Evolutionary conservation across 768 basidiomycete species (phyloP), one percentile per base, ranked within the genome.

Genomic region (Boletus rex-veris): DNA sequence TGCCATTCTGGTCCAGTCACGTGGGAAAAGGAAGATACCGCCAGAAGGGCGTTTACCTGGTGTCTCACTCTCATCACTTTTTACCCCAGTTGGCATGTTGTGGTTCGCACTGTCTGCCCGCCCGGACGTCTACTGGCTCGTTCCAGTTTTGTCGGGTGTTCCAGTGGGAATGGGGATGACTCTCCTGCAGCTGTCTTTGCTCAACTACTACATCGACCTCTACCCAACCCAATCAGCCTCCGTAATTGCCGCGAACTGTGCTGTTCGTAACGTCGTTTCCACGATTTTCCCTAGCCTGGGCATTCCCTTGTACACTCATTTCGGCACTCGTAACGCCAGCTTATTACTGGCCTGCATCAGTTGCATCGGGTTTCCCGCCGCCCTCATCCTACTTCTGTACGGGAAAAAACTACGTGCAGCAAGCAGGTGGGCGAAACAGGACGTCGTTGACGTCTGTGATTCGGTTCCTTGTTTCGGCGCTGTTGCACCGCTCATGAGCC

Each of bases 121-220:
- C 11, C 58, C 65, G 5, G 53, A 60, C 3, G 15, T 67, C 41
- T 65, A 62, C 48, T 61, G 55, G 60, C 37, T 64, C 12, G 39
- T 54, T 38, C 63, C 65, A 16, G 59, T 58, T 14, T 36, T 63
- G n/a, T 67, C 65, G 0, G 65, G 65, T 42, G 39, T 67, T 19
- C 65, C 65, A 0, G 58, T 67, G 18, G 65, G 63, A 31, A 61
- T 67, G 47, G 58, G 63, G 12, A 67, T 63, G 65, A 67, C 65
- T 18, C 58, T 66, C n/a, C 36, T 66, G 5, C 62, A 62, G 37
- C 28, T 67, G n/a, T 67, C 60, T 4, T 35, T 66, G 52, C 45
- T 62, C 38, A 64, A 60, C 42, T 60, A 67, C 24, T 64, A 67
- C 35, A 64, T 66, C 26, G 65, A 67, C 43, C 65, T 67, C 40